phyloP scores from a whole-genome alignment of 306 rosid species.

The Mimosa bimucronata region DNA sequence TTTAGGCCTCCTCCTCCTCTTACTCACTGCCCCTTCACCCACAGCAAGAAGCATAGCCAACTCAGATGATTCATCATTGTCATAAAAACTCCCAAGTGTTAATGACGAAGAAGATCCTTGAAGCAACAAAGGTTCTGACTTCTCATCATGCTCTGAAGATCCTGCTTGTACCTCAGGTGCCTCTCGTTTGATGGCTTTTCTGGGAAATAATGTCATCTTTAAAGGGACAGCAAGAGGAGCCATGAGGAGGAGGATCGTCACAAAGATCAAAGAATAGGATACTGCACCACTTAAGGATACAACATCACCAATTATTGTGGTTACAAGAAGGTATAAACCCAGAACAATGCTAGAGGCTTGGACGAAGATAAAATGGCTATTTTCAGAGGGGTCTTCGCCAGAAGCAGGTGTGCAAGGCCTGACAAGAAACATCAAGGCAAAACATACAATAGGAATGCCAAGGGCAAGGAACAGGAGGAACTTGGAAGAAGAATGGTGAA shows the following conservation, averaged over 20 bases:
- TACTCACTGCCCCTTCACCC: slow-evolving; percentile 84
- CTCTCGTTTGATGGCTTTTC: slow-evolving; percentile 30
- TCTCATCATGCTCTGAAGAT: slow-evolving; percentile 34
- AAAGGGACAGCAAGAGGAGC: slow-evolving; percentile 80
- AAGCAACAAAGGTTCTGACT: slow-evolving; percentile 46
- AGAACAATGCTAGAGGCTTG: slow-evolving; percentile 67
- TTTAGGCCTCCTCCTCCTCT: slow-evolving; percentile 78
- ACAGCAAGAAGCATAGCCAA: slow-evolving; percentile 80
- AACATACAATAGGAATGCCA: slow-evolving; percentile 67
- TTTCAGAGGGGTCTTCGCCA: slow-evolving; percentile 57
- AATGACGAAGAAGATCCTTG: slow-evolving; percentile 45
- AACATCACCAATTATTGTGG: slow-evolving; percentile 50
- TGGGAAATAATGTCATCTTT: slow-evolving; percentile 70
- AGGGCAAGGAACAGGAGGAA: slow-evolving; percentile 66
- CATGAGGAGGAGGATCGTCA: slow-evolving; percentile 71
- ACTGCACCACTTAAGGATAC: slow-evolving; percentile 32
- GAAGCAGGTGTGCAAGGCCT: slow-evolving; percentile 79
- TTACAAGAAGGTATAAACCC: slow-evolving; percentile 63
- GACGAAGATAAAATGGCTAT: slow-evolving; percentile 60
- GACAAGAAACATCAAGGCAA: slow-evolving; percentile 66
- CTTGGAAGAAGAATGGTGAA: slow-evolving; percentile 61
- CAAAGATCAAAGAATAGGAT: slow-evolving; percentile 43
- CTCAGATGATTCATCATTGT: slow-evolving; percentile 58
- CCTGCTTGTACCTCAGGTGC: slow-evolving; percentile 27
- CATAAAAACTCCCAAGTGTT: slow-evolving; percentile 54